Evolutionary conservation across 192 early-diverging fungal species (phyloP).

Genomic region (Chytriomyces confervae): DNA sequence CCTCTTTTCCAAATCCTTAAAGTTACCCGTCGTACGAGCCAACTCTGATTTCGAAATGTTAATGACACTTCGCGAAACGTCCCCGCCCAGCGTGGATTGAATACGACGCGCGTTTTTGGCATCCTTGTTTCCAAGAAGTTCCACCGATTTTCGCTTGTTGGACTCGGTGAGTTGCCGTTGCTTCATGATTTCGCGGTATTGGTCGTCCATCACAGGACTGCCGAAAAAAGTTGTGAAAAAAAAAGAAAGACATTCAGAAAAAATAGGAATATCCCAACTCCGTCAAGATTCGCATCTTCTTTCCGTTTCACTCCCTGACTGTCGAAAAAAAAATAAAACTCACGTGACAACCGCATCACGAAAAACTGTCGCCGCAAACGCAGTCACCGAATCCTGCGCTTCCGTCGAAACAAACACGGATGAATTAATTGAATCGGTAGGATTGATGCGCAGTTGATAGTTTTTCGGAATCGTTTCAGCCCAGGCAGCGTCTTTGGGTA

Average conservation of each 20-base stretch:
- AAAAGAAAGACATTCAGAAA: no score
- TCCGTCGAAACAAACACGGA: conserved; percentile 78
- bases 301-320: no score
- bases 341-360: conserved; percentile 48
- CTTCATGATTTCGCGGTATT: not conserved
- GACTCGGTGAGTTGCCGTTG: conserved; percentile 9
- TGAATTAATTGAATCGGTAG: conserved; percentile 71
- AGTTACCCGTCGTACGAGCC: not conserved
- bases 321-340: not conserved
- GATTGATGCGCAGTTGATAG: conserved; percentile 78
- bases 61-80: conserved; percentile 3
- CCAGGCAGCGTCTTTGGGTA: conserved; percentile 59
- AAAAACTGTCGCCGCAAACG: conserved; percentile 44
- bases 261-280: no score
- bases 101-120: not conserved
- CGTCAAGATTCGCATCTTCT: no score
- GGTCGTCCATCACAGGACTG: not conserved
- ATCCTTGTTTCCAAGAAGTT: not conserved
- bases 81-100: conserved; percentile 5
- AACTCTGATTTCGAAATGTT: not conserved
- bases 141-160: conserved; percentile 5
- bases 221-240: no score
- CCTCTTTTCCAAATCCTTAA: conserved; percentile 60
- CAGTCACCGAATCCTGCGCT: conserved; percentile 44
- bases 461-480: conserved; percentile 76